phyloP scores from a whole-genome alignment of 768 basidiomycete genomes.

The Lactifluus piperatus region DNA sequence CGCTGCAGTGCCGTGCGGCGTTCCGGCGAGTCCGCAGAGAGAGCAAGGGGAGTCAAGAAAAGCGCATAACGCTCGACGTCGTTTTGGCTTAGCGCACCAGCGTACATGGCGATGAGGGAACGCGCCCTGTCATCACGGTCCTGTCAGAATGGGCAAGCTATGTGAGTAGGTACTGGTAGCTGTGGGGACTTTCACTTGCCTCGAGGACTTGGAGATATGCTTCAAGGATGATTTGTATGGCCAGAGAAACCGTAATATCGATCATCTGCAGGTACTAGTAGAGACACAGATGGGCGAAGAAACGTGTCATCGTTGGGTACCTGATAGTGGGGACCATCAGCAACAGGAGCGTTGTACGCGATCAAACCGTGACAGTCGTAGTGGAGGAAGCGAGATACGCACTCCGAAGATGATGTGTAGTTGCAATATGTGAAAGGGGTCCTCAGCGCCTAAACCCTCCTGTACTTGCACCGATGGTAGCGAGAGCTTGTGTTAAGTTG shows the following conservation, averaged over 20 bases:
- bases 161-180: background rate
- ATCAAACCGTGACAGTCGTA: constrained; percentile 19
- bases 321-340: constrained; percentile 31
- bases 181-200: constrained; percentile 36
- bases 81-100: constrained; percentile 80
- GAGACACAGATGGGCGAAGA: constrained; percentile 90
- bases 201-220: constrained; percentile 85
- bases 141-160: background rate
- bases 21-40: constrained; percentile 53
- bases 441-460: constrained; percentile 58
- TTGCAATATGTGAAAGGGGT: constrained; percentile 79
- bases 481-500: constrained; percentile 52
- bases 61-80: constrained; percentile 88
- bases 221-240: constrained; percentile 77
- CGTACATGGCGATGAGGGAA: constrained; percentile 89
- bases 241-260: constrained; percentile 58
- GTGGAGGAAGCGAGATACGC: constrained; percentile 22
- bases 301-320: constrained; percentile 68
- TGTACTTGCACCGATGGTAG: constrained; percentile 47
- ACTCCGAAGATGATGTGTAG: constrained; percentile 70
- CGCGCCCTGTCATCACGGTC: constrained; percentile 42
- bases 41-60: constrained; percentile 73
- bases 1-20: constrained; percentile 61
- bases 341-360: background rate
- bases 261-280: constrained; percentile 84